A percentile compares a stretch with the other conserved stretches of the same genome.
Conservation (phyloP, 768 basidiomycete species). For the Phanerodontia chrysosporium region DNA sequence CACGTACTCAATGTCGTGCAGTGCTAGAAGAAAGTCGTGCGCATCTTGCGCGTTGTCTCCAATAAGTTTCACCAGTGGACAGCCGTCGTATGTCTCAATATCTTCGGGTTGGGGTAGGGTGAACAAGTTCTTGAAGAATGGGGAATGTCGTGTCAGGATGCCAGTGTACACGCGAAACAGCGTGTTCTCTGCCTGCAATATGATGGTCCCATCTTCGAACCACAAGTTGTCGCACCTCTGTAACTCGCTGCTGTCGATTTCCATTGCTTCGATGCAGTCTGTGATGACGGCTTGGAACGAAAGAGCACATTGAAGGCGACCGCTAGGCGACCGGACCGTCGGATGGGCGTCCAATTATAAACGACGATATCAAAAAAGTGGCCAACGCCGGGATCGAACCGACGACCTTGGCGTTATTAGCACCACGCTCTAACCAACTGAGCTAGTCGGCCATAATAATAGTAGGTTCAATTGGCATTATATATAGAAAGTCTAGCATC, state of each 20-base stretch:
- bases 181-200: conserved; percentile 18
- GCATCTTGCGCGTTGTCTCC: background rate
- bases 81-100: background rate
- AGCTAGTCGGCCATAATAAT: conserved; percentile 69
- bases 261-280: background rate
- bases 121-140: conserved; percentile 22
- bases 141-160: conserved; percentile 18
- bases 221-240: conserved; percentile 15
- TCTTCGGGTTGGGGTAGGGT: conserved; percentile 15
- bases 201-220: conserved; percentile 22
- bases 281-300: too few relatives aligned
- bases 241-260: background rate
- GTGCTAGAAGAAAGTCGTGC: background rate
- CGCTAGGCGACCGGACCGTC: too few relatives aligned
- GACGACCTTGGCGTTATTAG: conserved; percentile 46
- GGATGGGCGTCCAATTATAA: too few relatives aligned
- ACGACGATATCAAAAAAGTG: conserved; percentile 4
- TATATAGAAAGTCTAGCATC: too few relatives aligned
- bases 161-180: conserved; percentile 21
- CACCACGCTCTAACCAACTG: conserved; percentile 93
- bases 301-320: too few relatives aligned
- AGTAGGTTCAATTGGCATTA: too few relatives aligned
- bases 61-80: background rate
- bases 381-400: conserved; percentile 18
- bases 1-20: background rate